These are phyloP conservation scores for Pinus taeda DNA, from an alignment of 75 land plant species.

Conservation along the genomic window DNA sequence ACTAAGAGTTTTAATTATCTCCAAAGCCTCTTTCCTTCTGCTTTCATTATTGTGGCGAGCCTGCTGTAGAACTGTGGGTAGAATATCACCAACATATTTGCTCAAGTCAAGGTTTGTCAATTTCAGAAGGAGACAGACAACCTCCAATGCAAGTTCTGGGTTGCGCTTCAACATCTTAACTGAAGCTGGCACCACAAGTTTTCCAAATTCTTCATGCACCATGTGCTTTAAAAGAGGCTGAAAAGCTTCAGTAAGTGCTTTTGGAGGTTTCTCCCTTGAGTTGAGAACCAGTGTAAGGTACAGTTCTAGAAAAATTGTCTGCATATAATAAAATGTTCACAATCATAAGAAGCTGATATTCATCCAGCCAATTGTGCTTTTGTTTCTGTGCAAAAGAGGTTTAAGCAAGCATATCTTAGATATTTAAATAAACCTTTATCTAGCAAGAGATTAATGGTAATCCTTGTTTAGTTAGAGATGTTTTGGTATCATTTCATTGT, in stretches of 20 bases:
- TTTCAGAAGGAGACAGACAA: slow-evolving; percentile 65
- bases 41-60: slow-evolving; percentile 86
- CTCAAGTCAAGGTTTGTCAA: slow-evolving; percentile 77
- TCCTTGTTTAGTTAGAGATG: not conserved
- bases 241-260: slow-evolving; percentile 75
- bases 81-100: slow-evolving; percentile 77
- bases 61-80: slow-evolving; percentile 79
- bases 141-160: slow-evolving; percentile 90
- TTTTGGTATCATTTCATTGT: not conserved
- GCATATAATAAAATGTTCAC: slow-evolving; percentile 17
- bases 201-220: slow-evolving; percentile 87
- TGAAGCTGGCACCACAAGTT: slow-evolving; percentile 63
- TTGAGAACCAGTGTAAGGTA: slow-evolving; percentile 77
- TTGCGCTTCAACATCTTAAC: slow-evolving; percentile 89
- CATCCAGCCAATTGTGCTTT: not conserved
- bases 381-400: not conserved
- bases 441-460: not conserved
- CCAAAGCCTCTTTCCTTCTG: slow-evolving; percentile 63
- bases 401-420: not conserved
- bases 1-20: slow-evolving; percentile 50
- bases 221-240: slow-evolving; percentile 53
- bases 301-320: slow-evolving; percentile 81
- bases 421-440: not conserved
- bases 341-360: slow-evolving; percentile 3
- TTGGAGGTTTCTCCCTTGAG: slow-evolving; percentile 78